These are phyloP conservation scores for Phytopythium sindhum DNA, from an alignment of 352 stramenopile genomes.

Conservation along the genomic window DNA sequence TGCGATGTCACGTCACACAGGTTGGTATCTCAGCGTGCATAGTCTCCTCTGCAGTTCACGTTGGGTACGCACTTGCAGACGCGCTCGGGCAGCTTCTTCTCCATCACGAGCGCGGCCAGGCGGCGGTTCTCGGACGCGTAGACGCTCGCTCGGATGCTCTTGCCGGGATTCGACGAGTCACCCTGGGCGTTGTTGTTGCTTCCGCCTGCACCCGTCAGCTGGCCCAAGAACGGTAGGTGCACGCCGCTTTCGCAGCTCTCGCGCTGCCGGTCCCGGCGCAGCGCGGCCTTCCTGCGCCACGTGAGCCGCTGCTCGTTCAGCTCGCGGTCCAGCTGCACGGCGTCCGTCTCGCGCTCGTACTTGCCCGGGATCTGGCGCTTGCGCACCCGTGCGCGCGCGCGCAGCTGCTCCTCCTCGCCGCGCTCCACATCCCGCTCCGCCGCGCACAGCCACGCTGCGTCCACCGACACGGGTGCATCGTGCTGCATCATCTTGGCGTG, in stretches of 20 bases:
- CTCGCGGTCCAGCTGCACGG: constrained; percentile 45
- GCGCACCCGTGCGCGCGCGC: constrained; percentile 10
- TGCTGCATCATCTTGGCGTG: constrained; percentile 24
- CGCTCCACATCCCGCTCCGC: constrained; percentile 49
- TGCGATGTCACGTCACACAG: constrained; percentile 8
- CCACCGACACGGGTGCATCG: constrained; percentile 29
- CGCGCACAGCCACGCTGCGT: constrained; percentile 59
- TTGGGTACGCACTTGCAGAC: constrained; percentile 24
- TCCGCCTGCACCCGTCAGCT: constrained; percentile 2
- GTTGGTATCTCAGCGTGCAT: too few species aligned
- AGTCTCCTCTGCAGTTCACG: too few species aligned
- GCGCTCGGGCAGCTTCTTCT: constrained; percentile 34
- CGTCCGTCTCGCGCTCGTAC: constrained; percentile 40
- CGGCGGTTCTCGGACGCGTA: constrained; percentile 71
- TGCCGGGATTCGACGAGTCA: background rate
- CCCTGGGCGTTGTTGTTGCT: constrained; percentile 29
- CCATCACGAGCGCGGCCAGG: constrained; percentile 40
- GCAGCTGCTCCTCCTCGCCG: constrained; percentile 38
- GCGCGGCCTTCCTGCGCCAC: constrained; percentile 22
- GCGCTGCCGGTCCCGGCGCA: constrained; percentile 12
- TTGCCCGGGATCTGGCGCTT: constrained; percentile 35
- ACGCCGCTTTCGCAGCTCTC: background rate
- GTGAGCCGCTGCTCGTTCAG: constrained; percentile 46
- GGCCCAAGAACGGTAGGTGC: constrained; percentile 12
- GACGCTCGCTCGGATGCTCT: constrained; percentile 17